Conservation (phyloP, 1,284 basidiomycete species). For the Termitomyces sp. region DNA sequence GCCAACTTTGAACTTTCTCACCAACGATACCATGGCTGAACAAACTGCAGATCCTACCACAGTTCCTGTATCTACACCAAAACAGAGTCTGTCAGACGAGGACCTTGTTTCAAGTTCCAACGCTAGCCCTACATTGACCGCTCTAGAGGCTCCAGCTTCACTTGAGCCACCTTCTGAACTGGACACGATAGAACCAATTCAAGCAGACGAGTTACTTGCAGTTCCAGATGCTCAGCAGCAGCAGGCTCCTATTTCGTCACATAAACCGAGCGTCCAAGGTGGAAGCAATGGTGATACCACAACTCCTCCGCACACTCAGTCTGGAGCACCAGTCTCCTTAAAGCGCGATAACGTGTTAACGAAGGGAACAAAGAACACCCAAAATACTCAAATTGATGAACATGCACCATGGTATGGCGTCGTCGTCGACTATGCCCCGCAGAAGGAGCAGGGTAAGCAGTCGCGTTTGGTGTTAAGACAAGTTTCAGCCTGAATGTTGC, state of each 20-base stretch:
- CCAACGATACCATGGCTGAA: constrained; percentile 7
- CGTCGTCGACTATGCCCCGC: constrained; percentile 12
- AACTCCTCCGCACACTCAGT: constrained; percentile 9
- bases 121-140: constrained; percentile 7
- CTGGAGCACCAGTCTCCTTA: constrained; percentile 4
- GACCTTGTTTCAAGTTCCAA: constrained; percentile 7
- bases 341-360: constrained; percentile 3
- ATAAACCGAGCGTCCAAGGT: neutral
- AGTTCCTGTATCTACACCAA: constrained; percentile 10
- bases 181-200: neutral
- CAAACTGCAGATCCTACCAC: constrained; percentile 9
- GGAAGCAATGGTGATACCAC: neutral
- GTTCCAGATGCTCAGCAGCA: neutral
- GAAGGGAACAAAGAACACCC: neutral
- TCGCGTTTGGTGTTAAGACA: neutral
- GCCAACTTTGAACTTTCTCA: constrained; percentile 2
- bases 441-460: constrained; percentile 15
- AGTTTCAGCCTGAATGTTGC: neutral
- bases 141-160: constrained; percentile 6
- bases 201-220: constrained; percentile 1
- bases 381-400: neutral
- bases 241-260: neutral
- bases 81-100: neutral
- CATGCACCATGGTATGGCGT: constrained; percentile 13
- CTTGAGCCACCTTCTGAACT: constrained; percentile 7